Percentiles rank a stretch among this genome's conserved stretches.
These are phyloP conservation scores for Penicillium crystallinum DNA, from an alignment of 495 filamentous ascomycete species.

Conservation along the genomic window DNA sequence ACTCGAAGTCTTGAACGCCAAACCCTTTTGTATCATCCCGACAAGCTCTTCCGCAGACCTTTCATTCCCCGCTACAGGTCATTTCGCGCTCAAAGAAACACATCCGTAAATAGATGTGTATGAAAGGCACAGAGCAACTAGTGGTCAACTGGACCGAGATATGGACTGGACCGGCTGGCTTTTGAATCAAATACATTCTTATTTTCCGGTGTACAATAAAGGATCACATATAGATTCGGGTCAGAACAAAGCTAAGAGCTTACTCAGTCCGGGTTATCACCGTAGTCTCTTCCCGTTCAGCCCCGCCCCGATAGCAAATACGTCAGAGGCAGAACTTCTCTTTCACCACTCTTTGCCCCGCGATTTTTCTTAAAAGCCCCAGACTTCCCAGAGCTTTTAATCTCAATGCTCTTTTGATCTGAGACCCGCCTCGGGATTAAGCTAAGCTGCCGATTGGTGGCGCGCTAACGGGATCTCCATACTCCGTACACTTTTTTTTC, in stretches of 20 bases:
- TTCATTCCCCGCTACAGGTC: neutral
- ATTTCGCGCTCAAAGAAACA: neutral
- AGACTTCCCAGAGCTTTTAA: neutral
- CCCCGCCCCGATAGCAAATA: constrained; percentile 21
- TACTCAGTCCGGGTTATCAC: constrained; percentile 26
- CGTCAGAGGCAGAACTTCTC: constrained; percentile 27
- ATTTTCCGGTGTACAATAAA: constrained; percentile 9
- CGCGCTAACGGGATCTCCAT: constrained; percentile 22
- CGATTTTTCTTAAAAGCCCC: constrained; percentile 7
- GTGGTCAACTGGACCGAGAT: neutral
- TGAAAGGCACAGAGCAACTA: neutral
- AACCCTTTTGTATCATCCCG: neutral
- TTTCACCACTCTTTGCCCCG: constrained; percentile 16
- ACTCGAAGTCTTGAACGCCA: constrained; percentile 39
- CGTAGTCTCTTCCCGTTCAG: constrained; percentile 22
- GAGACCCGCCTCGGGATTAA: constrained; percentile 5
- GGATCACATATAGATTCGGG: constrained; percentile 19
- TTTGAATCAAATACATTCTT: constrained; percentile 11
- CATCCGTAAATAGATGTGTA: neutral
- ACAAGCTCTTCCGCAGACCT: neutral
- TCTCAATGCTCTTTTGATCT: constrained; percentile 16
- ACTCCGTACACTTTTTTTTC: constrained; percentile 16
- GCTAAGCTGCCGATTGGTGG: constrained; percentile 23
- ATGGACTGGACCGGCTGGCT: constrained; percentile 5
- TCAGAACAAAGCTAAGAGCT: constrained; percentile 13